These are phyloP conservation scores for Boletus huronensis DNA, from an alignment of 768 basidiomycete genomes.

Conservation along the genomic window DNA sequence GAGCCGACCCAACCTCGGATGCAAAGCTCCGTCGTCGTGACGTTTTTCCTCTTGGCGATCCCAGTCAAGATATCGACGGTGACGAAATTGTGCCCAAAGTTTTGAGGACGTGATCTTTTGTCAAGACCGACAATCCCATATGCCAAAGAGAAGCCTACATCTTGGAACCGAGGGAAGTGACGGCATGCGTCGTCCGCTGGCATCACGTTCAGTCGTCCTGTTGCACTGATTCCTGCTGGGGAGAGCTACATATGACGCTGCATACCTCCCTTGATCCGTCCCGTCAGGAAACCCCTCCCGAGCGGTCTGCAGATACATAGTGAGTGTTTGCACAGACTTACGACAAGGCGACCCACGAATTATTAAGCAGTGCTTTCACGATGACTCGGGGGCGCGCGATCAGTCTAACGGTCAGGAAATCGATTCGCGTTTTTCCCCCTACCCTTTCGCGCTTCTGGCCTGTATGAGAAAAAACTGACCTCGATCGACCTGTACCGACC, in stretches of 20 bases:
- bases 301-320: constrained; percentile 39
- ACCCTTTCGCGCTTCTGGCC: constrained; percentile 47
- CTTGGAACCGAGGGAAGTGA: constrained; percentile 40
- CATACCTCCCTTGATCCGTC: constrained; percentile 40
- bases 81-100: constrained; percentile 39
- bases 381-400: constrained; percentile 39
- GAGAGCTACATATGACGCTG: not conserved
- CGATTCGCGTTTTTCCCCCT: not conserved
- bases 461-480: constrained; percentile 56
- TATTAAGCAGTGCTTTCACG: constrained; percentile 56
- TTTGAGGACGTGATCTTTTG: constrained; percentile 21
- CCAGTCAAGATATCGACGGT: constrained; percentile 40
- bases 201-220: constrained; percentile 8
- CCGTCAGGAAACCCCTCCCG: constrained; percentile 48
- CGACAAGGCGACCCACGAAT: constrained; percentile 35
- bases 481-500: constrained; percentile 41
- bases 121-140: not conserved
- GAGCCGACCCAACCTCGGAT: constrained; percentile 44
- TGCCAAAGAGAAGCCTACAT: constrained; percentile 23
- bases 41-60: constrained; percentile 41
- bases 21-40: constrained; percentile 41
- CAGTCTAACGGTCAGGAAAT: not conserved
- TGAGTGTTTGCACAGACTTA: not conserved
- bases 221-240: not conserved
- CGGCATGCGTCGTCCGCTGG: constrained; percentile 40